Percentiles rank a stretch among this genome's conserved stretches.
Evolutionary conservation across 352 stramenopile species (phyloP).

Genomic region (Globisporangium radiosum): DNA sequence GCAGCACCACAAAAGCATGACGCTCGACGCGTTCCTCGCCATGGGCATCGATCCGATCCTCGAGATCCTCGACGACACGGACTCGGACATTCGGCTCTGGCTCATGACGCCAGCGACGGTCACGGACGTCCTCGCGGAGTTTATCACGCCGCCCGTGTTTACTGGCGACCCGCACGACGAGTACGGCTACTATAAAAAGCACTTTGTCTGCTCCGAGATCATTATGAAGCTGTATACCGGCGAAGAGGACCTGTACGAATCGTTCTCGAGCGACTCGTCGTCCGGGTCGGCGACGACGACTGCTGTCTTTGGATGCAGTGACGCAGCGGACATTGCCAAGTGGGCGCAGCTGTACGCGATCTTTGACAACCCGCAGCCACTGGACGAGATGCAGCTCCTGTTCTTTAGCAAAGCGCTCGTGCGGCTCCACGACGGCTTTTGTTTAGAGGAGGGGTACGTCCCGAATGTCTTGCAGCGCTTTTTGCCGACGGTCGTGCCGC

Average conservation of each 20-base stretch:
- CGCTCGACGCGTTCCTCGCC: constrained; percentile 53
- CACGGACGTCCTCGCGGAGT: constrained; percentile 69
- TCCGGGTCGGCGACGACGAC: constrained; percentile 56
- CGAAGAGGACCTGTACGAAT: constrained; percentile 85
- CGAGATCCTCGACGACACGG: constrained; percentile 79
- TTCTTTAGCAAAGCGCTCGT: constrained; percentile 87
- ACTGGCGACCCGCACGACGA: constrained; percentile 74
- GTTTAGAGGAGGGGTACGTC: constrained; percentile 82
- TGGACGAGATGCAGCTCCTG: constrained; percentile 83
- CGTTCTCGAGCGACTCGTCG: constrained; percentile 79
- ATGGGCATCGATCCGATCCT: constrained; percentile 84
- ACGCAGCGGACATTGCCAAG: constrained; percentile 61
- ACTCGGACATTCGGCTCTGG: constrained; percentile 82
- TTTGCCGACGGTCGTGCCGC: constrained; percentile 65
- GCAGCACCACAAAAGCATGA: constrained; percentile 64
- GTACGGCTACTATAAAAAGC: constrained; percentile 87
- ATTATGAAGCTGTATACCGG: constrained; percentile 89
- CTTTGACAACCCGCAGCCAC: constrained; percentile 63
- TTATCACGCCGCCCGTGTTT: constrained; percentile 73
- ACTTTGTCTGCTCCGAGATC: constrained; percentile 86
- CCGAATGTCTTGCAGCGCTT: constrained; percentile 75
- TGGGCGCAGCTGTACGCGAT: constrained; percentile 82
- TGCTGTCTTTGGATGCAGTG: constrained; percentile 77
- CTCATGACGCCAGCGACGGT: constrained; percentile 75
- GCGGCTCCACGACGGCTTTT: constrained; percentile 81